Evolutionary conservation across 257 asterid species (phyloP), one percentile per base, ranked within the genome.

Genomic region (Hygrophila difformis): DNA sequence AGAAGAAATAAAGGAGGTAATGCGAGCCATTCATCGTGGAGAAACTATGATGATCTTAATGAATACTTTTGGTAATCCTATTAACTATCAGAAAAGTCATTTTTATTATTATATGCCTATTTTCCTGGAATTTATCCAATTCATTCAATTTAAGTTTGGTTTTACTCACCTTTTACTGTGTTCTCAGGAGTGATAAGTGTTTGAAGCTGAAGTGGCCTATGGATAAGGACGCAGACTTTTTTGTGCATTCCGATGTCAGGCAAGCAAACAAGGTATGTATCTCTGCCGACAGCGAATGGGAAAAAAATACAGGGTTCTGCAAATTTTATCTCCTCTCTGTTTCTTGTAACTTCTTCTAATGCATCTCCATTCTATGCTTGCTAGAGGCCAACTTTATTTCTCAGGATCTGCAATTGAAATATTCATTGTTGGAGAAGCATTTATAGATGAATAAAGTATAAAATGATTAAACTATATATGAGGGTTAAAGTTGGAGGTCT

Each of bases 21-120:
- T 74, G 86, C 96, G 51, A 91, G 99, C 65, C 99, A 91, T 76
- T 72, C 97, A 12, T 82, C 76, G 56, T 82, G 96, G 97, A 78
- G 99, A 76, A 91, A 86, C 75, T 91, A 91, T 26, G 99, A 91
- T 41, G 99, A 91, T 69, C 66, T 91, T 16, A 91, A 91, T 46
- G 99, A 91, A 58, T 86, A 86, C 76, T 91, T 91, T 69, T 91
- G 99, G 99, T 91, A 72, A 71, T 62, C 57, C 12, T 48, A 57
- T 39, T 56, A 49, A 46, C 49, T 46, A 61, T 53, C 31, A 56
- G 44, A 24, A 43, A 46, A 18, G 15, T 19, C 20, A 56, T 67
- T 24, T 34, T 50, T 15, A 9, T 52, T 19, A 53, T 33, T 12
- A 5, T 48, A 40, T 46, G 44, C 51, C 43, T 39, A 8, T 37